These are phyloP conservation scores for Byssothecium circinans DNA, from an alignment of 2,329 filamentous ascomycete species.

Conservation along the genomic window DNA sequence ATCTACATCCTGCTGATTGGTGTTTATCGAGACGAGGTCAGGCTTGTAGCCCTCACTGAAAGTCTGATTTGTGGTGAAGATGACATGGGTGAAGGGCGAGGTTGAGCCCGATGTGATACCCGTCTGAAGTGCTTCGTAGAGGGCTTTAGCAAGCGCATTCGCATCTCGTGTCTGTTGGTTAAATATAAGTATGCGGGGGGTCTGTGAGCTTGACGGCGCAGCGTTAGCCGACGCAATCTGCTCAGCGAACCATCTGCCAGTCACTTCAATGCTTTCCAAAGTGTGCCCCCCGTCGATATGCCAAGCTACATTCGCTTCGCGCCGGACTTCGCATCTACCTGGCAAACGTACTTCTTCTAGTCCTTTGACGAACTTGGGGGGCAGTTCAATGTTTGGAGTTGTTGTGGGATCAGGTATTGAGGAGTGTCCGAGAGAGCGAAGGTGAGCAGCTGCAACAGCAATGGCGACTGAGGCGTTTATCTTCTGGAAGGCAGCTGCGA, in stretches of 20 bases:
- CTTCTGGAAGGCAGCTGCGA: constrained; percentile 65
- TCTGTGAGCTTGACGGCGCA: constrained; percentile 20
- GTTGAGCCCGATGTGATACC: constrained; percentile 26
- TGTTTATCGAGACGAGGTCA: constrained; percentile 65
- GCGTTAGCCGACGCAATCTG: constrained; percentile 41
- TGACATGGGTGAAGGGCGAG: constrained; percentile 67
- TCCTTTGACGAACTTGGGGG: constrained; percentile 64
- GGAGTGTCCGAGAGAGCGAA: constrained; percentile 50
- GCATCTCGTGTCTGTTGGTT: constrained; percentile 90
- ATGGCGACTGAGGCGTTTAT: constrained; percentile 64
- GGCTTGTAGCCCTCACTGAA: constrained; percentile 64
- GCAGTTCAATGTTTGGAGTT: constrained; percentile 49
- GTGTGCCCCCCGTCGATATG: constrained; percentile 89
- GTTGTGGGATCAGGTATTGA: constrained; percentile 42
- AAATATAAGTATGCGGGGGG: constrained; percentile 71
- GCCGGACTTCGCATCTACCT: constrained; percentile 75
- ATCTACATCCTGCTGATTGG: constrained; percentile 60
- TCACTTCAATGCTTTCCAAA: constrained; percentile 75
- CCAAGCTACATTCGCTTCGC: constrained; percentile 63
- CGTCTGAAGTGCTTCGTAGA: constrained; percentile 60
- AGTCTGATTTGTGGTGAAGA: constrained; percentile 81
- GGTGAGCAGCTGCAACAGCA: constrained; percentile 61
- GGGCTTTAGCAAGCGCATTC: constrained; percentile 61
- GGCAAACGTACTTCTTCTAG: constrained; percentile 68
- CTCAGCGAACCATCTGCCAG: constrained; percentile 73